Base-by-base conservation (phyloP, 345 rosid species). In the Pistacia atlantica region DNA sequence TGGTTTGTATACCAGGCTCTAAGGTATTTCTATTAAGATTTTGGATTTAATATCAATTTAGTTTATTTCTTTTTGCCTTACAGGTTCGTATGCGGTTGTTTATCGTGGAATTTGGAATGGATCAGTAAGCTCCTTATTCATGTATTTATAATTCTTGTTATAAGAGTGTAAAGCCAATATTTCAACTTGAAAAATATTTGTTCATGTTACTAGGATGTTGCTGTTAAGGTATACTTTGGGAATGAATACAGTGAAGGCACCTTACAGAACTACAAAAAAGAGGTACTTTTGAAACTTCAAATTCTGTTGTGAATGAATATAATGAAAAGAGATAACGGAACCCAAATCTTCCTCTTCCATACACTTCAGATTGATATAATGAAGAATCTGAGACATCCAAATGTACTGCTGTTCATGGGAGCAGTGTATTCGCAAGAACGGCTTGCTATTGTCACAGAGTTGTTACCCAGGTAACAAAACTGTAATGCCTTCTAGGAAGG, bases 361-460 rank as follows among this genome's bases (percentile, higher is more conserved):
- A 2, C 55, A 4, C 57, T 72, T 49, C 84, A 93, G 98, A 88
- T 91, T 70, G 86, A 87, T 72, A 89, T 95, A 57, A 93, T 95
- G 97, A 91, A 83, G 84, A 93, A 84, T 80, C 76, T 95, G 69
- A 89, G 99, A 81, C 98, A 95, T 84, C 98, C 99, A 8, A 93
- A 95, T 77, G 97, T 93, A 16, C 77, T 95, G 78, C 83, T 95
- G 51, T 91, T 93, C 82, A 95, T 95, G 98, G 99, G 99, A 86
- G 98, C 98, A 4, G 91, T 93, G 35, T 84, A 90, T 80, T 87
- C 98, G 1, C 86, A 84, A 28, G 90, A 93, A 82, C 85, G 84
- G 67, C 88, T 88, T 65, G 99, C 94, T 67, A 89, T 95, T 65
- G 89, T 91, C 82, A 91, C 96, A 56, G 99, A 95, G 83, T 91